Evolutionary conservation across 192 early-diverging fungal species (phyloP), one percentile per base, ranked within the genome.

Genomic region (Linnemannia exigua): DNA sequence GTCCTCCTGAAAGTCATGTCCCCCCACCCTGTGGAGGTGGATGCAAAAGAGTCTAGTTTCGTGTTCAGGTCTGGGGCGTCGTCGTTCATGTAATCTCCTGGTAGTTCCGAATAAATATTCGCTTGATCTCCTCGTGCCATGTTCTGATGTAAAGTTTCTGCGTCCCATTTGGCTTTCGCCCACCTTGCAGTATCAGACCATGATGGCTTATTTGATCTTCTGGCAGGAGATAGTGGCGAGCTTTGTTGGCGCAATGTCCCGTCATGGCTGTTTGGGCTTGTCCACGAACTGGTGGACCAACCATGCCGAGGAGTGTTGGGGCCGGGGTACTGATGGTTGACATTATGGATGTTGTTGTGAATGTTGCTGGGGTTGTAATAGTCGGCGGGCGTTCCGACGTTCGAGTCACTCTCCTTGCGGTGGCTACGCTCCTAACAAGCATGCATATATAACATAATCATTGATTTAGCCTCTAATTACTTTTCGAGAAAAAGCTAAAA

Each of bases 361-460:
- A n/a, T 54, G 48, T 74, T 54, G 48, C 7, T 74, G 17, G 51
- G 72, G 11, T 37, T 74, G 48, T 74, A 52, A 52, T 74, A 74
- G 72, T 74, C 48, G 28, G 58, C 58, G 12, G 15, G 58, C 12
- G 58, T 63, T 14, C 28, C 58, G 25, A 63, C 28, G 58, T 31
- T 63, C 28, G 58, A 22, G 58, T 12, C 58, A 63, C 28, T 63
- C 58, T 33, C 58, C 58, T 63, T 63, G 58, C n/a, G 25, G 15
- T 12, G 58, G 25, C 28, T 25, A 12, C 28, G 58, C 14, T 63
- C 25, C 58, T 63, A 31, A 31, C 28, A 63, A 28, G 12, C 25
- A 63, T 12, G 12, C 28, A 33, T 1, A 63, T 14, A 15, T 31
- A 63, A 63, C 28, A n/a, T n/a, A 31, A 16, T 63, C 41, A 44